Conservation (phyloP, 2,329 filamentous ascomycete genomes). For the Aurifilum marmelostoma region DNA sequence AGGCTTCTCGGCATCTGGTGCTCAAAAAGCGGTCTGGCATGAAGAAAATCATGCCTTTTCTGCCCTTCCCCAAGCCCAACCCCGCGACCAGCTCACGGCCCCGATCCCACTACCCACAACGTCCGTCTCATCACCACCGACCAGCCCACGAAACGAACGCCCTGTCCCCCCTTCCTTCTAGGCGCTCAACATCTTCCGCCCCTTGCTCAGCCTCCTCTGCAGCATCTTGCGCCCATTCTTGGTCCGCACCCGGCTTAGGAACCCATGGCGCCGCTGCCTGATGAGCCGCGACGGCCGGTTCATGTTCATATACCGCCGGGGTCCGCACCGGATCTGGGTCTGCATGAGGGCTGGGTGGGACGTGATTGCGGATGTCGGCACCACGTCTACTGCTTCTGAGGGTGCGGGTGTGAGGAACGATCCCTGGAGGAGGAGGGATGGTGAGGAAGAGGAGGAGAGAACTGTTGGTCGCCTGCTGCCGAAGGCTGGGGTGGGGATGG, state of each 20-base stretch:
- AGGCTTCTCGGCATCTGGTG: not conserved
- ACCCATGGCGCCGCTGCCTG: conserved; percentile 63
- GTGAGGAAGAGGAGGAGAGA: conserved; percentile 32
- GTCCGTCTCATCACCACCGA: not conserved
- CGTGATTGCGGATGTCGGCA: conserved; percentile 51
- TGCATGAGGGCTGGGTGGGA: conserved; percentile 55
- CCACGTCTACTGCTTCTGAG: conserved; percentile 45
- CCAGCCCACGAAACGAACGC: not conserved
- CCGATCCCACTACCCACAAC: not conserved
- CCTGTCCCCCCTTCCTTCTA: conserved; percentile 32
- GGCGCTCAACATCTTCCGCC: conserved; percentile 48
- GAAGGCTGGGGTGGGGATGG: conserved; percentile 38
- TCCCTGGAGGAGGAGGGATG: conserved; percentile 34
- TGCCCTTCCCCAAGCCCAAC: no score
- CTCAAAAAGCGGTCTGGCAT: not conserved
- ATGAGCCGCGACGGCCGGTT: conserved; percentile 56
- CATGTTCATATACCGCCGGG: conserved; percentile 56
- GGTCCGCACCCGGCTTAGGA: conserved; percentile 54
- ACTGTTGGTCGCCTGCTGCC: conserved; percentile 29
- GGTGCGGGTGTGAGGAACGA: conserved; percentile 28
- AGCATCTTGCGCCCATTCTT: conserved; percentile 58
- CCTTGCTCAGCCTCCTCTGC: conserved; percentile 56
- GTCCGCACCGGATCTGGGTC: conserved; percentile 60
- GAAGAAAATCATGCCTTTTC: no score
- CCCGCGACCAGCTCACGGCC: no score